These are phyloP conservation scores for Hapsidospora chrysogenum DNA, from an alignment of 495 filamentous ascomycete species.

Conservation along the genomic window DNA sequence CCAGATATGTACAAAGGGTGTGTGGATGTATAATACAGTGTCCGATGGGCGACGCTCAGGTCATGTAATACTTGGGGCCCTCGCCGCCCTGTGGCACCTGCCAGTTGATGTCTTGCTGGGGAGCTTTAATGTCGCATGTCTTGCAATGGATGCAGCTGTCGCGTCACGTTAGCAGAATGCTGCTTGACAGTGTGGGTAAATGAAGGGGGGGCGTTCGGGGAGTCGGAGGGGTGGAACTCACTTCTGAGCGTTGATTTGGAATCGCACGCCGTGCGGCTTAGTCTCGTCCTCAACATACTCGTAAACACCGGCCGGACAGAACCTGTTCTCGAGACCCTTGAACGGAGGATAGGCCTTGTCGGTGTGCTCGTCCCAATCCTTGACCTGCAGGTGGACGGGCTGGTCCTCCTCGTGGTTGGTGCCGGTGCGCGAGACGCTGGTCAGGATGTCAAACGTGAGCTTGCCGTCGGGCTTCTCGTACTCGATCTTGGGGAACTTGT, in stretches of 20 bases:
- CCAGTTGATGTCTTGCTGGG: conserved; percentile 94
- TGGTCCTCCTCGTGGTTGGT: conserved; percentile 99
- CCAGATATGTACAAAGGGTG: too few species aligned
- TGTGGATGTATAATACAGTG: too few species aligned
- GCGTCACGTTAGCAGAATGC: not conserved
- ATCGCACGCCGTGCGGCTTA: conserved; percentile 70
- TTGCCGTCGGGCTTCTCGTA: conserved; percentile 94
- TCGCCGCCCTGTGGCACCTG: conserved; percentile 88
- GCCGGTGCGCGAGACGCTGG: conserved; percentile 80
- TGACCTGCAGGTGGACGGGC: conserved; percentile 85
- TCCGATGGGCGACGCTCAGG: conserved; percentile 28
- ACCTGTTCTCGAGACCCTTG: conserved; percentile 91
- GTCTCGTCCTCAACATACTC: conserved; percentile 89
- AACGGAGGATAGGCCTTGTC: conserved; percentile 68
- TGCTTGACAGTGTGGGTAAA: not conserved
- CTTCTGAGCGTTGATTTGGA: conserved; percentile 98
- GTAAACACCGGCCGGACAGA: conserved; percentile 97
- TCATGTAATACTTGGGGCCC: conserved; percentile 93
- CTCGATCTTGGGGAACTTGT: conserved; percentile 71
- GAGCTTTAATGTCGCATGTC: conserved; percentile 98
- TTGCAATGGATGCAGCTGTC: conserved; percentile 95
- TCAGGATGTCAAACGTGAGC: conserved; percentile 90
- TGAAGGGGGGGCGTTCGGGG: not conserved
- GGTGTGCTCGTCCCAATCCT: conserved; percentile 85
- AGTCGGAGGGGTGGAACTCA: conserved; percentile 30